Percentiles rank a stretch among this genome's conserved stretches.
phyloP scores from a whole-genome alignment of 495 filamentous ascomycete species.

The Trypethelium eluteriae region DNA sequence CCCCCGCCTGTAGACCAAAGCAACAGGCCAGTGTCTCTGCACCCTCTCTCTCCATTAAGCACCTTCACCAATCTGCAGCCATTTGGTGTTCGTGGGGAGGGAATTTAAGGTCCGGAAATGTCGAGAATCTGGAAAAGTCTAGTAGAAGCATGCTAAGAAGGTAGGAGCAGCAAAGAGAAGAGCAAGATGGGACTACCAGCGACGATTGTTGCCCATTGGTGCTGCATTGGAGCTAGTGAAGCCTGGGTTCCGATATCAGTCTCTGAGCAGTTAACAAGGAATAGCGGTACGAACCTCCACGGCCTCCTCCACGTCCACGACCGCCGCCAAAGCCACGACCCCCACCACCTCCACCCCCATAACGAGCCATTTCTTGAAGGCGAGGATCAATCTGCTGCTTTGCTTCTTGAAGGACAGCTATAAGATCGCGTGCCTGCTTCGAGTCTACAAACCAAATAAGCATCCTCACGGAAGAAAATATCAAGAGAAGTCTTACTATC shows the following conservation, averaged over 20 bases:
- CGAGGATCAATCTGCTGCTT: conserved; percentile 98
- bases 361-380: conserved; percentile 91
- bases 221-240: conserved; percentile 34
- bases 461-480: neutral
- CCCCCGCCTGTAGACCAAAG: neutral
- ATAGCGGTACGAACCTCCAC: conserved; percentile 39
- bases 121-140: neutral
- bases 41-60: neutral
- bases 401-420: conserved; percentile 84
- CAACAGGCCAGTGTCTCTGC: neutral
- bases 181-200: conserved; percentile 30
- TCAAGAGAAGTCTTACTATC: conserved; percentile 65
- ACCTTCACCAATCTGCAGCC: neutral
- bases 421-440: conserved; percentile 94
- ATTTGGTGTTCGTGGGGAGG: neutral
- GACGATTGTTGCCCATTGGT: conserved; percentile 33
- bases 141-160: neutral
- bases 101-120: conserved; percentile 3
- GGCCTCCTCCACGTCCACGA: conserved; percentile 52
- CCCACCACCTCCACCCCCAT: conserved; percentile 66
- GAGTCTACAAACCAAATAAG: conserved; percentile 53
- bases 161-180: neutral
- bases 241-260: conserved; percentile 15
- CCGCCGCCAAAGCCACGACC: conserved; percentile 42
- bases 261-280: neutral